Base-by-base conservation (phyloP, 139 green algal species). In the Chlorella sorokiniana region DNA sequence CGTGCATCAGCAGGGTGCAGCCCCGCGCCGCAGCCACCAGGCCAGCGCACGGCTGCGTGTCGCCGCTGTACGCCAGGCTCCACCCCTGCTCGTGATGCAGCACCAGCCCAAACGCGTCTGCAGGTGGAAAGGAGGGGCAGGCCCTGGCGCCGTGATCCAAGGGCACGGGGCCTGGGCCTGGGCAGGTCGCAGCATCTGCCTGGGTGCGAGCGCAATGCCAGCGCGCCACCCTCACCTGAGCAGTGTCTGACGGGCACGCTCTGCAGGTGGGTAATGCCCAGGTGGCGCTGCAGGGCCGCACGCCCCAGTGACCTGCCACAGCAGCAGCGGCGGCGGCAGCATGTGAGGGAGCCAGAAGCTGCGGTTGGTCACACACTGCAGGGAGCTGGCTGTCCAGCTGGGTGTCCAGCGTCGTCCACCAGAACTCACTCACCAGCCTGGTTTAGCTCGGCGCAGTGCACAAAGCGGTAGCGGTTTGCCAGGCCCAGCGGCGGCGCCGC, bases 51-150 rank as follows among this genome's bases (percentile, higher is more conserved):
- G 91, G 91, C 48, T 79, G 71, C 1, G 86, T 90, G 84, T 94
- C 91, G 9, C 94, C 94, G 61, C 89, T 95, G 86, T 94, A 95
- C 33, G 92, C 93, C 48, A 98, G 65, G 79, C 91, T 93, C 92
- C 94, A 98, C 33, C 92, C 91, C 27, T 81, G 42, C 1, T 11
- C 51, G 61, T 93, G 80, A 59, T 83, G 41, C 81, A 97, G 56
- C 51, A 95, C 91, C 59, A 94, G 44, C 0, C 84, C 93, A 35
- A 82, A 95, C 0, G 94, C 88, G 63, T 96, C 93, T 8, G 73
- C 37, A 31, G 54, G 37, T 59, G 37, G 84, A 91, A 95, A 79
- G 95, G 91, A 42, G 83, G 88, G 86, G 0, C 59, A 38, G 10
- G 48, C 37, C n/a, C n/a, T n/a, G n/a, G n/a, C n/a, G n/a, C n/a